These are phyloP conservation scores for Arthrinium phaeospermum DNA, from an alignment of 2,329 filamentous ascomycete species.

Conservation along the genomic window DNA sequence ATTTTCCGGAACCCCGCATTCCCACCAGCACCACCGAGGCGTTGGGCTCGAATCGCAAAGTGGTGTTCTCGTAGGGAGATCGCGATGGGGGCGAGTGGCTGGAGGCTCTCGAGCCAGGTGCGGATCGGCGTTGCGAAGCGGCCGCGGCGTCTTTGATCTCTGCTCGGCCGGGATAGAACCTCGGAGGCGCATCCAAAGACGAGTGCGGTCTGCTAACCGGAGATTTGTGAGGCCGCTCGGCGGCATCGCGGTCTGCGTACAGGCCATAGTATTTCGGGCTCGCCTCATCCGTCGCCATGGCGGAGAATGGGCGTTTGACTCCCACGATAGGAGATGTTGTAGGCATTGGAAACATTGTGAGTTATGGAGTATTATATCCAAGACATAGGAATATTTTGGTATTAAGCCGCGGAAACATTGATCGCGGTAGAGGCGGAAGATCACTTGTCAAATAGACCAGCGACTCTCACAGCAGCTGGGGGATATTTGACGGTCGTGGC, in stretches of 20 bases:
- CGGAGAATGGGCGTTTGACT: slow-evolving; percentile 47
- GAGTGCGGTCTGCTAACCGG: background rate
- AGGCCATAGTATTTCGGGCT: slow-evolving; percentile 21
- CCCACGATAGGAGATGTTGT: slow-evolving; percentile 41
- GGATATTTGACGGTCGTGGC: background rate
- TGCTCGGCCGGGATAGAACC: background rate
- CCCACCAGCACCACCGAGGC: slow-evolving; percentile 77
- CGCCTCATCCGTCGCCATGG: slow-evolving; percentile 38
- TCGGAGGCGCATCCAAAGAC: background rate
- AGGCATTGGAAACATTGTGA: slow-evolving; percentile 20
- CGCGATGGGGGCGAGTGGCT: slow-evolving; percentile 33
- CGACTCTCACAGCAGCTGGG: background rate
- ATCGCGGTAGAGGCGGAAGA: background rate
- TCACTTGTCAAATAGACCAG: slow-evolving; percentile 4
- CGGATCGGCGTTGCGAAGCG: background rate
- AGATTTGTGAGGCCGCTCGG: background rate
- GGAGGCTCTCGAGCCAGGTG: slow-evolving; percentile 22
- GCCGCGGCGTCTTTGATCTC: background rate
- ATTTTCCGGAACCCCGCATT: slow-evolving; percentile 76
- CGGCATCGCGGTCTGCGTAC: background rate
- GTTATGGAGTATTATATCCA: background rate
- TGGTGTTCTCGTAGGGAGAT: slow-evolving; percentile 25
- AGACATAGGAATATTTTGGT: background rate
- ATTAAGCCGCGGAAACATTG: background rate
- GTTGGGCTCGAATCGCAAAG: slow-evolving; percentile 56